Conservation (phyloP, 73 alveolate genomes). For the Paramecium bursaria region DNA sequence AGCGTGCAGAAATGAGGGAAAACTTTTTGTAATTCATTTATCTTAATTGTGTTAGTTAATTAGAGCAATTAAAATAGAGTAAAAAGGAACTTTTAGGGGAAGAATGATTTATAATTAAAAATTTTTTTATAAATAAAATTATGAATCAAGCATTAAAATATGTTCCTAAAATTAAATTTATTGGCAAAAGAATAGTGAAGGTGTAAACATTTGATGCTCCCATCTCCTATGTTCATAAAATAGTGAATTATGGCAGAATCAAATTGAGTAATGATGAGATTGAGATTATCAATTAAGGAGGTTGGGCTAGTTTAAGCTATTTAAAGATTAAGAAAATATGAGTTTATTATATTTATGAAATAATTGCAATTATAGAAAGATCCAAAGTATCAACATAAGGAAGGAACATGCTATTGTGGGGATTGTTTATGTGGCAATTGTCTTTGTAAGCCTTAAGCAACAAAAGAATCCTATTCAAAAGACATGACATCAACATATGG, state of each 20-base stretch:
- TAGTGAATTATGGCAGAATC: constrained; percentile 38
- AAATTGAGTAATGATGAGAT: constrained; percentile 32
- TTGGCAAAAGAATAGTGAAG: constrained; percentile 19
- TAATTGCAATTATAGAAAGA: constrained; percentile 9
- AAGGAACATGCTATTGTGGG: constrained; percentile 53
- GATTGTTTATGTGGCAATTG: constrained; percentile 57
- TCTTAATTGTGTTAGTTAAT: no score
- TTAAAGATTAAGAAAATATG: constrained; percentile 13
- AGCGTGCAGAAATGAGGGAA: constrained; percentile 3
- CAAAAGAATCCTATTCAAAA: background rate
- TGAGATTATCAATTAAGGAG: constrained; percentile 44
- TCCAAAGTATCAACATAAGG: constrained; percentile 20
- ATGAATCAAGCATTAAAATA: constrained; percentile 50
- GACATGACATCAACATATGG: constrained; percentile 12
- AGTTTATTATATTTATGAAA: no score
- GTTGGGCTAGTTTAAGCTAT: constrained; percentile 10
- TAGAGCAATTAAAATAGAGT: no score
- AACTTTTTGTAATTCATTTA: background rate
- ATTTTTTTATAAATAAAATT: background rate
- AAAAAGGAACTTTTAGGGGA: no score
- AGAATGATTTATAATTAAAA: constrained; percentile 2
- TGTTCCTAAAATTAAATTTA: constrained; percentile 46
- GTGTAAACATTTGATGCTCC: background rate
- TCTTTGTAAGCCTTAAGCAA: constrained; percentile 40
- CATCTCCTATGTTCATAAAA: constrained; percentile 11